Evolutionary conservation across 2,329 filamentous ascomycete genomes (phyloP), one percentile per base, ranked within the genome.

Genomic region (Alternaria postmessia): DNA sequence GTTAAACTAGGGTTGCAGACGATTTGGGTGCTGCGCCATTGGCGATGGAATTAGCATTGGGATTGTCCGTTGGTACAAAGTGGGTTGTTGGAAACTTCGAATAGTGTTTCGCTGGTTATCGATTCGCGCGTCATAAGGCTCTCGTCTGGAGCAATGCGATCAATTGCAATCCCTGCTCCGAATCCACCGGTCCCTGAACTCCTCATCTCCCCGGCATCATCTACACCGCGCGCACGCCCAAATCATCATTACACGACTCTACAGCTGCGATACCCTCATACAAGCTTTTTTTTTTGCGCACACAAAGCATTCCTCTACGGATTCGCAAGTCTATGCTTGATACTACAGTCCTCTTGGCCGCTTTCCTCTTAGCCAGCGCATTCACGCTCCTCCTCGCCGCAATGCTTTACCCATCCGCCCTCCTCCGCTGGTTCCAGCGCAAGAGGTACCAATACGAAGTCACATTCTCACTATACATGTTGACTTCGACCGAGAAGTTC

Each of bases 361-460:
- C 73, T 64, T 54, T 77, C 64, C 73, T 81, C 60, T 69, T 79
- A 49, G 59, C 70, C 63, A 66, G 70, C 52, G 72, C 78, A 57
- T 72, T 77, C 57, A 74, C 79, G 57, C 75, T 83, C 61, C 70
- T 81, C 72, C 63, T 81, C 70, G 77, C 78, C 73, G 68, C 78
- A 41, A 81, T 83, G 73, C 74, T 83, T 39, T 82, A 81, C 62
- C 80, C 86, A 11, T 82, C 83, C 26, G 80, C 81, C 32, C 77
- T 96, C 72, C 87, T 92, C 67, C 89, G 90, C 79, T 97, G 94
- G 93, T 85, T 98, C 69, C 89, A 93, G 80, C 88, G 94, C 80
- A 99, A 99, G 86, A 89, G 94, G 78, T 97, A 98, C 84, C 95
- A 98, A 84, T 93, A 98, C 78, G 95, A 99, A 83, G 94, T 98